A percentile compares a stretch with the other conserved stretches of the same genome.
Conservation (phyloP, 2,329 filamentous ascomycete genomes). For the Penicillium sp. region DNA sequence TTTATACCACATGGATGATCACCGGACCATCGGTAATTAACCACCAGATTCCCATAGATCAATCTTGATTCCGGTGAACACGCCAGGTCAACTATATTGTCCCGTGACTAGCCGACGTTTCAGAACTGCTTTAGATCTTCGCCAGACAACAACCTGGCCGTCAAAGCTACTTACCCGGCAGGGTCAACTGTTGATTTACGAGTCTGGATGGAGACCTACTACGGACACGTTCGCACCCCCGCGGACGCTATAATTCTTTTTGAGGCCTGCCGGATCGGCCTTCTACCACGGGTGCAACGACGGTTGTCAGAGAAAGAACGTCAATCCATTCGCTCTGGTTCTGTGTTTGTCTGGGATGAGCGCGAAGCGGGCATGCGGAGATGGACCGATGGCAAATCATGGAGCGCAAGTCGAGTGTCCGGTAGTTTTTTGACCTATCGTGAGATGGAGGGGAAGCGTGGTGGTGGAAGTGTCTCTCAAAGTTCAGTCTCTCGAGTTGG, state of each 20-base stretch:
- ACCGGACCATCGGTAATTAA: conserved; percentile 11
- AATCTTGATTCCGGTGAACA: not conserved
- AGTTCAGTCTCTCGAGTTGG: conserved; percentile 53
- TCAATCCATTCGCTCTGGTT: conserved; percentile 91
- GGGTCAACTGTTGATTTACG: conserved; percentile 19
- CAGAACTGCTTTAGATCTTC: not conserved
- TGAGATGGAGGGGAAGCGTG: conserved; percentile 98
- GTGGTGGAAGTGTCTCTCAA: conserved; percentile 63
- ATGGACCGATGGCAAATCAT: conserved; percentile 98
- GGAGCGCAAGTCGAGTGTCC: conserved; percentile 95
- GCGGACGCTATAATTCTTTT: conserved; percentile 97
- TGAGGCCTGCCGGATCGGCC: conserved; percentile 84
- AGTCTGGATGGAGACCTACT: conserved; percentile 82
- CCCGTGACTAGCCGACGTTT: too few relatives aligned
- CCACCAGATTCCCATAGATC: conserved; percentile 6
- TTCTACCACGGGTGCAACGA: conserved; percentile 85
- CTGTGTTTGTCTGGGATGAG: conserved; percentile 99
- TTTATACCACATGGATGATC: conserved; percentile 4
- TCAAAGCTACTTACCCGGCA: conserved; percentile 9
- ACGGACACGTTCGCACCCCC: conserved; percentile 91
- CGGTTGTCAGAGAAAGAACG: conserved; percentile 94
- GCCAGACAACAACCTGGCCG: conserved; percentile 7
- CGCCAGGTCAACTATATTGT: too few relatives aligned
- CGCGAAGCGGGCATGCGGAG: conserved; percentile 94
- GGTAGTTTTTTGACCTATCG: conserved; percentile 96